Percentiles rank a stretch among this genome's conserved stretches.
phyloP scores from a whole-genome alignment of 2,329 filamentous ascomycete genomes.

The Harringtonia lauricola region DNA sequence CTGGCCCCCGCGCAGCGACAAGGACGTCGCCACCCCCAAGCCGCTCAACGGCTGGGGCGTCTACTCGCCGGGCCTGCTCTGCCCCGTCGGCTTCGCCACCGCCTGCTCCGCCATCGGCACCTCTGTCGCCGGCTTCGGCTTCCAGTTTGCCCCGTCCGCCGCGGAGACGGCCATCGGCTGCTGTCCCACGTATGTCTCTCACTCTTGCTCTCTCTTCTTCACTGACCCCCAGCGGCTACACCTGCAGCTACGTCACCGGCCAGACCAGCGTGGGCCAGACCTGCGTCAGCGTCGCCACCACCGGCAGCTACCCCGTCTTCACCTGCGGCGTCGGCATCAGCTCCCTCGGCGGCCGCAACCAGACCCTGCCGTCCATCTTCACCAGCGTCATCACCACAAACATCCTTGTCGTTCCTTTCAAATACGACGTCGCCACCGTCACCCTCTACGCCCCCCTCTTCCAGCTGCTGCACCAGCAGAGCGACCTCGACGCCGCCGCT shows the following conservation, averaged over 20 bases:
- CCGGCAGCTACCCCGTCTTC: constrained; percentile 11
- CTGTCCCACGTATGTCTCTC: constrained; percentile 14
- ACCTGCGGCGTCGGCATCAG: constrained; percentile 9
- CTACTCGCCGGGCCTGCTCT: constrained; percentile 11
- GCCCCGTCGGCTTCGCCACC: constrained; percentile 10
- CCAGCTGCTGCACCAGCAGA: constrained; percentile 15
- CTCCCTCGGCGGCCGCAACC: no score
- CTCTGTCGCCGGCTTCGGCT: constrained; percentile 12
- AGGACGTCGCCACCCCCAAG: neutral
- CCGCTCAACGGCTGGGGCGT: constrained; percentile 11
- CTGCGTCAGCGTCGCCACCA: constrained; percentile 2
- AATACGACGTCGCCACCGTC: neutral
- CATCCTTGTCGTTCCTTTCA: neutral
- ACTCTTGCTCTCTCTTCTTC: neutral
- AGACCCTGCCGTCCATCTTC: neutral
- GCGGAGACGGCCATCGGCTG: constrained; percentile 21
- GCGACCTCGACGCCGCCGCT: neutral
- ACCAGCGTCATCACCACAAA: constrained; percentile 6
- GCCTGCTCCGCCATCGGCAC: constrained; percentile 8
- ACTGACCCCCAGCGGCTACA: constrained; percentile 11
- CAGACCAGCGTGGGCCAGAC: constrained; percentile 6
- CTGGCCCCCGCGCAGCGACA: constrained; percentile 10
- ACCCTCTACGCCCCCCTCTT: constrained; percentile 17
- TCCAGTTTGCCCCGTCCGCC: constrained; percentile 15
- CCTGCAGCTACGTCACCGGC: neutral